A percentile compares a stretch with the other conserved stretches of the same genome.
Evolutionary conservation across 306 rosid species (phyloP).

Genomic region (Hylodesmum podocarpum): DNA sequence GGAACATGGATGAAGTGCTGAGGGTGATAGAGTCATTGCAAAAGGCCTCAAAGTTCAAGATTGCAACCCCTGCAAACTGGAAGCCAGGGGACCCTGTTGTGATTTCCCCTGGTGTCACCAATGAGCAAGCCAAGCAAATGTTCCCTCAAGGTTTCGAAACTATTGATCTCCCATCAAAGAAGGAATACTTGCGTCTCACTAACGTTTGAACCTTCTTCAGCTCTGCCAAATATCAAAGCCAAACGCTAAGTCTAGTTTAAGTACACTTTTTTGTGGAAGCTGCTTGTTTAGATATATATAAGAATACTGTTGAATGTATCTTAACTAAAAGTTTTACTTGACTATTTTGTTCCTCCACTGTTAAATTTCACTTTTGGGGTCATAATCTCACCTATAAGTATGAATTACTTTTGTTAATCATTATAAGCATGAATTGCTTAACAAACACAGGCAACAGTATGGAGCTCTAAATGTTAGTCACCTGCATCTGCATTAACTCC

Average conservation of each 20-base stretch:
- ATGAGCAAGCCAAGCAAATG: conserved; percentile 65
- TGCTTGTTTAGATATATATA: background rate
- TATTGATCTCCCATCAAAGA: conserved; percentile 60
- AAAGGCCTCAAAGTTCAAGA: conserved; percentile 53
- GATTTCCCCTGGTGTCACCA: conserved; percentile 49
- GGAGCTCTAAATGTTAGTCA: no score
- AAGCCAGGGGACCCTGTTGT: conserved; percentile 59
- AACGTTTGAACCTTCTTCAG: conserved; percentile 29
- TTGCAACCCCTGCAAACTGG: conserved; percentile 86
- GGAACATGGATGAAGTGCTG: conserved; percentile 86
- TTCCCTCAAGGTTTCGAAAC: conserved; percentile 61
- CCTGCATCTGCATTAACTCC: no score
- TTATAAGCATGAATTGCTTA: background rate
- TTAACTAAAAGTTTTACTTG: background rate
- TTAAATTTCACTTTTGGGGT: background rate
- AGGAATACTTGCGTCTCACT: conserved; percentile 66
- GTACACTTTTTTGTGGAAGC: background rate
- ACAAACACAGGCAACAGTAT: background rate
- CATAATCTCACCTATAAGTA: no score
- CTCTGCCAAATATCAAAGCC: background rate
- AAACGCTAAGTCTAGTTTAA: background rate
- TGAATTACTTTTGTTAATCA: background rate
- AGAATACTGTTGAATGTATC: background rate
- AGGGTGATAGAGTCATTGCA: conserved; percentile 80
- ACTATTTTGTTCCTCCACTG: background rate